phyloP scores from a whole-genome alignment of 495 filamentous ascomycete genomes.

The Collariella sp. region DNA sequence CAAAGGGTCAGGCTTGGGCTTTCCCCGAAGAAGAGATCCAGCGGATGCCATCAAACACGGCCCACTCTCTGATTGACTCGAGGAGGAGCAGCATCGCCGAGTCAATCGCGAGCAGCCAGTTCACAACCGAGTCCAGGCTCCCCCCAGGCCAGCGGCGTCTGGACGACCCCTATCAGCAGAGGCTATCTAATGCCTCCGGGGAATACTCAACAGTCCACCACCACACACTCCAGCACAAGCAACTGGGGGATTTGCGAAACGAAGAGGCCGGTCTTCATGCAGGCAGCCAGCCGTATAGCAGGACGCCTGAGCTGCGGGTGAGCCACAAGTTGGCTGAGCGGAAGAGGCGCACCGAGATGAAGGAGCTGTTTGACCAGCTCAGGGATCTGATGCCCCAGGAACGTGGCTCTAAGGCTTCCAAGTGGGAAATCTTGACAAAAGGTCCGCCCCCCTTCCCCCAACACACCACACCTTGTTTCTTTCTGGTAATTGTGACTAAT shows the following conservation, averaged over 20 bases:
- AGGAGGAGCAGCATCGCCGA: constrained; percentile 65
- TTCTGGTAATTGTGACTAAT: constrained; percentile 9
- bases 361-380: constrained; percentile 85
- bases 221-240: constrained; percentile 67
- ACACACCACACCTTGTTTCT: neutral
- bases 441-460: constrained; percentile 55
- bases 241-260: constrained; percentile 56
- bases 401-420: constrained; percentile 88
- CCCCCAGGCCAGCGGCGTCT: constrained; percentile 62
- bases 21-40: constrained; percentile 69
- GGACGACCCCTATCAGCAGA: constrained; percentile 38
- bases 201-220: constrained; percentile 52
- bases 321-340: constrained; percentile 95
- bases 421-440: constrained; percentile 98
- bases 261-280: constrained; percentile 47
- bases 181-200: constrained; percentile 23
- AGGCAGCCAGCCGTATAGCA: constrained; percentile 71
- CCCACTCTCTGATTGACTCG: constrained; percentile 53
- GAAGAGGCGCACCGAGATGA: constrained; percentile 97
- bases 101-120: constrained; percentile 64
- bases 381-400: constrained; percentile 74
- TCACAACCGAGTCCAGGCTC: constrained; percentile 58
- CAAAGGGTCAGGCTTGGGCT: constrained; percentile 73
- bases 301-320: constrained; percentile 88
- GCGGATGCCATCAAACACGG: constrained; percentile 34